A percentile compares a stretch with the other conserved stretches of the same genome.
Conservation (phyloP, 1,139 yeast genomes). For the Taphrina deformans region DNA sequence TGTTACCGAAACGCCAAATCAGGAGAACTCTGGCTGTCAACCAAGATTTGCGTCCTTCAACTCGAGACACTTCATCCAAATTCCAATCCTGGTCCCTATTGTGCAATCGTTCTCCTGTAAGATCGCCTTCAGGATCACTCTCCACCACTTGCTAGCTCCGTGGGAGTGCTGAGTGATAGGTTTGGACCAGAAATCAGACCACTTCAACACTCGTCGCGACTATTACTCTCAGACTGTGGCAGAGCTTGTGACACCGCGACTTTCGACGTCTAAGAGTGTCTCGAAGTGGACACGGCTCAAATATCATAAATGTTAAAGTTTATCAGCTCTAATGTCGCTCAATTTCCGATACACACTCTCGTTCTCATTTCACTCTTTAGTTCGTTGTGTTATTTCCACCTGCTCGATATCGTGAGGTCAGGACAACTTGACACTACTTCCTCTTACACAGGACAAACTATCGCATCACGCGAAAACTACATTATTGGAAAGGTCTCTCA, state of each 20-base stretch:
- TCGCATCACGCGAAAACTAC: slow-evolving; percentile 15
- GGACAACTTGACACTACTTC: slow-evolving; percentile 32
- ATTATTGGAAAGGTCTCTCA: slow-evolving; percentile 16
- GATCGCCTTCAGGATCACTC: too few species aligned
- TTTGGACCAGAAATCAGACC: too few species aligned
- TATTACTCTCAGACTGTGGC: background rate
- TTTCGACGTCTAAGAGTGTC: too few species aligned
- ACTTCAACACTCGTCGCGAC: background rate
- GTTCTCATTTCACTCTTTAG: slow-evolving; percentile 72
- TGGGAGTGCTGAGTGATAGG: too few species aligned
- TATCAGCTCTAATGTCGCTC: slow-evolving; percentile 38
- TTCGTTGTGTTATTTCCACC: slow-evolving; percentile 75
- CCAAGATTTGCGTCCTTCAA: background rate
- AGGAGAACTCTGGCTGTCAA: slow-evolving; percentile 3
- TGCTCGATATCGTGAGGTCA: slow-evolving; percentile 66
- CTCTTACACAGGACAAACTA: slow-evolving; percentile 20
- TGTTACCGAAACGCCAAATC: slow-evolving; percentile 2
- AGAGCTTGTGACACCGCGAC: background rate
- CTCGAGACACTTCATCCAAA: too few species aligned
- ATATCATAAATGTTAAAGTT: slow-evolving; percentile 4
- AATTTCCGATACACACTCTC: slow-evolving; percentile 78
- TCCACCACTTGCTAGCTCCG: too few species aligned
- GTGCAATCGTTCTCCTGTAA: too few species aligned
- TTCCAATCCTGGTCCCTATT: too few species aligned
- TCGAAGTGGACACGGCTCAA: too few species aligned